Conservation (phyloP, 257 asterid species). For the Plectranthus barbatus region DNA sequence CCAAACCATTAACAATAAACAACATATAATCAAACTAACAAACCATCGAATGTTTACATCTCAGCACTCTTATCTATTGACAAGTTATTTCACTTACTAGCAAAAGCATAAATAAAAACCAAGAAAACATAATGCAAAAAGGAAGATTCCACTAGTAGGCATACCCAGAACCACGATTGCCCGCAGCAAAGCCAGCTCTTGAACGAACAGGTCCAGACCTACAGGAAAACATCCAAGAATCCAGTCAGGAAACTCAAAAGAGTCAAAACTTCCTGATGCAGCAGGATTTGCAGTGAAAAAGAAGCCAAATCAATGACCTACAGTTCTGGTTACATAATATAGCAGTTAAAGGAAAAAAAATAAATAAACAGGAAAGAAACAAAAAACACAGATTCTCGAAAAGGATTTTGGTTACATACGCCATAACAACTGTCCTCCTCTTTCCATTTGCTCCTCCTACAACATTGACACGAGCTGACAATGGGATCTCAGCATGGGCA, state of each 20-base stretch:
- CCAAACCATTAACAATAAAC: neutral
- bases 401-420: slow-evolving; percentile 30
- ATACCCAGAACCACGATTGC: slow-evolving; percentile 47
- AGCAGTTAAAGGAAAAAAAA: neutral
- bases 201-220: slow-evolving; percentile 49
- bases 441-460: slow-evolving; percentile 55
- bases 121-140: too few relatives aligned
- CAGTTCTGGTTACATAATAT: too few relatives aligned
- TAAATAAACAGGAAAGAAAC: neutral
- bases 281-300: neutral
- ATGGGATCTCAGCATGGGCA: slow-evolving; percentile 37
- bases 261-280: too few relatives aligned
- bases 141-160: neutral
- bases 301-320: neutral
- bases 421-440: slow-evolving; percentile 55
- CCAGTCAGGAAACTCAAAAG: neutral
- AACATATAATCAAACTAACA: neutral
- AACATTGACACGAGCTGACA: slow-evolving; percentile 65
- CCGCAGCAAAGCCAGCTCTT: slow-evolving; percentile 34
- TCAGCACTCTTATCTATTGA: too few relatives aligned
- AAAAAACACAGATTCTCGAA: neutral
- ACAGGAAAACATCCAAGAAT: slow-evolving; percentile 6
- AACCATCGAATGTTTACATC: too few relatives aligned
- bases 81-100: too few relatives aligned
- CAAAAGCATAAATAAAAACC: too few relatives aligned